A percentile compares a stretch with the other conserved stretches of the same genome.
Evolutionary conservation across 2,329 filamentous ascomycete genomes (phyloP).

Genomic region (Cadophora luteo-olivacea): DNA sequence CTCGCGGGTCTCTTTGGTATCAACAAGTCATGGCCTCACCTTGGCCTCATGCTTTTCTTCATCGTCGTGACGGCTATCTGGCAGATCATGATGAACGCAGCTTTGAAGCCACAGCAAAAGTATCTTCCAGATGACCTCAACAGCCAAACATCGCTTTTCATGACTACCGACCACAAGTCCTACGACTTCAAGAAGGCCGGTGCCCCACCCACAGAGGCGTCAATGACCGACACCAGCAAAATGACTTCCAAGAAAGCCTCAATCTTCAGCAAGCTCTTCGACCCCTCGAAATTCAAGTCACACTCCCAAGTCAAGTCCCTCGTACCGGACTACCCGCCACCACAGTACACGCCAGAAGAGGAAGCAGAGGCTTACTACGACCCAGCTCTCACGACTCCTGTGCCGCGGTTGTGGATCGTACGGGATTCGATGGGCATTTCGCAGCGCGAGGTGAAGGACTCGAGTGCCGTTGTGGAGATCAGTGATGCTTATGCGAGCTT

Average conservation of each 20-base stretch:
- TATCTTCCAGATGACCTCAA: constrained; percentile 76
- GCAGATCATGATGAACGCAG: constrained; percentile 73
- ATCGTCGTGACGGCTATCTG: constrained; percentile 77
- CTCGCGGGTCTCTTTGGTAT: constrained; percentile 85
- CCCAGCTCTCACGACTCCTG: constrained; percentile 65
- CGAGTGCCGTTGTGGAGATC: constrained; percentile 73
- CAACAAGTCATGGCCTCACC: constrained; percentile 65
- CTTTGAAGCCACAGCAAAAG: constrained; percentile 75
- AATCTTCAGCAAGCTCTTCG: constrained; percentile 69
- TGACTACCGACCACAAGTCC: constrained; percentile 28
- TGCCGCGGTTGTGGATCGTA: constrained; percentile 82
- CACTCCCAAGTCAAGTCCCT: constrained; percentile 73
- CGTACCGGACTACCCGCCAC: constrained; percentile 61
- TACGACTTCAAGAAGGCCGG: constrained; percentile 29
- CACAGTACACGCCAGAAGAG: constrained; percentile 65
- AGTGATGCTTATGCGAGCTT: constrained; percentile 78
- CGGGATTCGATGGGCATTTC: constrained; percentile 76
- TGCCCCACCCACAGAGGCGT: constrained; percentile 40
- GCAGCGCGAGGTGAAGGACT: constrained; percentile 76
- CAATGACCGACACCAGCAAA: constrained; percentile 32
- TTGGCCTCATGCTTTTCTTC: constrained; percentile 78
- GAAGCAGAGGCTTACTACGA: constrained; percentile 75
- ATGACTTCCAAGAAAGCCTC: constrained; percentile 53
- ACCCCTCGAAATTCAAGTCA: constrained; percentile 76
- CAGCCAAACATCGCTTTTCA: constrained; percentile 48